Evolutionary conservation across 1,284 basidiomycete species (phyloP).

Genomic region (Chiua sp.): DNA sequence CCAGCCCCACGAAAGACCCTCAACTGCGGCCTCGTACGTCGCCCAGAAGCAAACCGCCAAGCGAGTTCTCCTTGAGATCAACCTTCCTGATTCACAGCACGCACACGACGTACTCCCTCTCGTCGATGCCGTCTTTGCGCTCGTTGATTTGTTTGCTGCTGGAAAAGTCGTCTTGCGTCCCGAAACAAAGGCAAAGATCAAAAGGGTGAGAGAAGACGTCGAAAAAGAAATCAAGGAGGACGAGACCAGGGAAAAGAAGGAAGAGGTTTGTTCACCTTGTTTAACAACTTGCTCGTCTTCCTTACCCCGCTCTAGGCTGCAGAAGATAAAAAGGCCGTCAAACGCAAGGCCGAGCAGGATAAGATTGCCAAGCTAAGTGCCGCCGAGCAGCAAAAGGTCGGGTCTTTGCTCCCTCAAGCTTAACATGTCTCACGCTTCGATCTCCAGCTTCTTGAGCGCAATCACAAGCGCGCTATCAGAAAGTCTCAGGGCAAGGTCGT

Average conservation of each 20-base stretch:
- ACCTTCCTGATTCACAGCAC: conserved; percentile 56
- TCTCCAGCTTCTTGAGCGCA: conserved; percentile 69
- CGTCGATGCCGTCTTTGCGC: conserved; percentile 70
- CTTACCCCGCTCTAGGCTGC: conserved; percentile 43
- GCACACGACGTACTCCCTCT: conserved; percentile 58
- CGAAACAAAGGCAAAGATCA: conserved; percentile 80
- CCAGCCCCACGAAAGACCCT: conserved; percentile 76
- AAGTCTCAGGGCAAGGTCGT: conserved; percentile 71
- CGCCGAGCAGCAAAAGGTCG: conserved; percentile 83
- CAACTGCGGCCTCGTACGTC: conserved; percentile 38
- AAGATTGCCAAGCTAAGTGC: conserved; percentile 74
- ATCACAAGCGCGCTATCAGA: conserved; percentile 70
- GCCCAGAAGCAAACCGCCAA: conserved; percentile 53
- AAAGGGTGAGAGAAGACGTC: conserved; percentile 71
- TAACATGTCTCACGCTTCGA: background rate
- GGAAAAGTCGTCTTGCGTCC: conserved; percentile 67
- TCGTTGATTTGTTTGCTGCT: conserved; percentile 69
- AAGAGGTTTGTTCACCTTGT: conserved; percentile 54
- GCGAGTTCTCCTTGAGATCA: conserved; percentile 73
- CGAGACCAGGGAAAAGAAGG: conserved; percentile 68
- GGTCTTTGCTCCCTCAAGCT: background rate
- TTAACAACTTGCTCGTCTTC: background rate
- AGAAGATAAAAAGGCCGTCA: conserved; percentile 74
- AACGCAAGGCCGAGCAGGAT: conserved; percentile 77
- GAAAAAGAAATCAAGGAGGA: conserved; percentile 74